Evolutionary conservation across 495 filamentous ascomycete species (phyloP).

Genomic region (Penicillium desertorum): DNA sequence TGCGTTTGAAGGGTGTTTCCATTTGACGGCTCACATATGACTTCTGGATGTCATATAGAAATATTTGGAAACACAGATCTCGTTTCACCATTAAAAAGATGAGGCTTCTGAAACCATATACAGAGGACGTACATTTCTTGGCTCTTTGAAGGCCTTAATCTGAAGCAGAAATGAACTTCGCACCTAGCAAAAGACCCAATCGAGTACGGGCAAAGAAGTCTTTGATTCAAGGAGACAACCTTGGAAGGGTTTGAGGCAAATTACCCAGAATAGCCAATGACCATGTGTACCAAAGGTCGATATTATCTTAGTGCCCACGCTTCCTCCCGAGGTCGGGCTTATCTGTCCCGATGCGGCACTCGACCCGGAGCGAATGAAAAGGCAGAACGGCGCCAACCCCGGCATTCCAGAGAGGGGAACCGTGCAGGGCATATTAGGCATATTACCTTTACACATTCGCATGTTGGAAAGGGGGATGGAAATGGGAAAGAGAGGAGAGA

Average conservation of each 20-base stretch:
- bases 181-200: too few species aligned
- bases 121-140: neutral
- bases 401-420: constrained; percentile 16
- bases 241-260: neutral
- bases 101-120: neutral
- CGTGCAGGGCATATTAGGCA: constrained; percentile 9
- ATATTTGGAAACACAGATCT: constrained; percentile 5
- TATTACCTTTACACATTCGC: neutral
- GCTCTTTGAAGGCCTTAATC: neutral
- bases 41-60: constrained; percentile 3
- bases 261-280: neutral
- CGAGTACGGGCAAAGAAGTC: neutral
- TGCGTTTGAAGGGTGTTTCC: neutral
- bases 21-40: neutral
- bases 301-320: neutral
- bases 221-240: neutral
- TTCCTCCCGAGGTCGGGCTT: constrained; percentile 20
- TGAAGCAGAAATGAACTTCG: too few species aligned
- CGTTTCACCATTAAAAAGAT: constrained; percentile 9
- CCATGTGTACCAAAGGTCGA: neutral
- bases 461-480: neutral
- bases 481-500: neutral
- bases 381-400: constrained; percentile 1
- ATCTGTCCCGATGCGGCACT: constrained; percentile 12
- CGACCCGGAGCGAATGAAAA: constrained; percentile 18